Percentiles rank a stretch among this genome's conserved stretches.
phyloP scores from a whole-genome alignment of 2,329 filamentous ascomycete species.

The Daldinia eschscholtzii region DNA sequence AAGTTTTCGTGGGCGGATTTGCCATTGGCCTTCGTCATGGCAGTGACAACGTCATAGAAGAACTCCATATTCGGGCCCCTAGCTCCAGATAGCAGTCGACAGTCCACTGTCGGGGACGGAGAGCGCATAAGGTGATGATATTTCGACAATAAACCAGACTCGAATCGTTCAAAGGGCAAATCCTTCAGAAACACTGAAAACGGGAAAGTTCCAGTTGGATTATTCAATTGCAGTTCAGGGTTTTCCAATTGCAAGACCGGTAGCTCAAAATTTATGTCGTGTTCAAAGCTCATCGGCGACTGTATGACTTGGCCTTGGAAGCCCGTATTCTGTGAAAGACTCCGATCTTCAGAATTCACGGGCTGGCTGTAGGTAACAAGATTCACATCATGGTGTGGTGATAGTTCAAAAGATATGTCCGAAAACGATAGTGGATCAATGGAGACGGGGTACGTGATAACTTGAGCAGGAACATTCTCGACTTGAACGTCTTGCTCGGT shows the following conservation, averaged over 20 bases:
- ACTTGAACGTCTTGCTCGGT: neutral
- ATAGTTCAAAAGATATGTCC: neutral
- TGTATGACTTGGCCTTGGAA: neutral
- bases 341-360: neutral
- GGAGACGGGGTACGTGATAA: too few species aligned
- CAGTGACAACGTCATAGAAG: neutral
- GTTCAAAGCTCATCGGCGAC: neutral
- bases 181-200: neutral
- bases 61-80: neutral
- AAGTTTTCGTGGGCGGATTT: neutral
- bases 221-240: neutral
- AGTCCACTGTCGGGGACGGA: neutral
- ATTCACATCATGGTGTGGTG: too few species aligned
- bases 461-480: neutral
- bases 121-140: neutral
- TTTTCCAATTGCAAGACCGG: neutral
- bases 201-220: neutral
- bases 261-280: neutral
- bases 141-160: neutral
- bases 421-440: neutral
- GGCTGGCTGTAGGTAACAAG: neutral
- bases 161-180: conserved; percentile 5
- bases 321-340: too few species aligned
- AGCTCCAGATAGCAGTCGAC: neutral
- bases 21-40: neutral